Percentiles rank a stretch among this genome's conserved stretches.
These are phyloP conservation scores for Mucor racemosus DNA, from an alignment of 371 early-diverging fungal genomes.

Conservation along the genomic window DNA sequence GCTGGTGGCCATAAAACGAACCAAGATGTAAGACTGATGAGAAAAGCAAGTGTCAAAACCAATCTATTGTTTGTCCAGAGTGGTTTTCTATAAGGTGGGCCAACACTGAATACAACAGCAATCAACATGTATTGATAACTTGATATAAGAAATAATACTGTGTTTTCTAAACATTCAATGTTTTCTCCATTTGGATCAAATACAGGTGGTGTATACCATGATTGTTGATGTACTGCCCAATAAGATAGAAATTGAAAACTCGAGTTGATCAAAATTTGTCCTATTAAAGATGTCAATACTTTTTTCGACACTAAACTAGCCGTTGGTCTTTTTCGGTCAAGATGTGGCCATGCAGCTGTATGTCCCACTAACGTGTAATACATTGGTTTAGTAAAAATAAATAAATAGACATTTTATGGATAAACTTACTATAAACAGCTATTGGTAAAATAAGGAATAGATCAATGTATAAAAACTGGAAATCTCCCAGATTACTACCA, in stretches of 20 bases:
- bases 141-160: constrained; percentile 85
- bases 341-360: constrained; percentile 78
- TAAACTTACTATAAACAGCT: constrained; percentile 75
- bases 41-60: constrained; percentile 52
- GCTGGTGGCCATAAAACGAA: constrained; percentile 53
- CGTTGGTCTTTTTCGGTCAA: constrained; percentile 86
- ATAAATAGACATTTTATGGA: not conserved
- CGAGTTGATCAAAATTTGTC: constrained; percentile 84
- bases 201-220: constrained; percentile 66
- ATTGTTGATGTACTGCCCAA: constrained; percentile 69
- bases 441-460: constrained; percentile 89
- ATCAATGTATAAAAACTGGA: constrained; percentile 93
- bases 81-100: constrained; percentile 90
- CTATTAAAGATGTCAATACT: constrained; percentile 89
- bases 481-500: constrained; percentile 88
- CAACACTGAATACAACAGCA: constrained; percentile 92
- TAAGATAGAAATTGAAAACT: constrained; percentile 80
- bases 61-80: constrained; percentile 81
- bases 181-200: constrained; percentile 73
- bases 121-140: constrained; percentile 92
- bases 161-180: constrained; percentile 84
- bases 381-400: not conserved
- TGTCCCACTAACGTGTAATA: constrained; percentile 65
- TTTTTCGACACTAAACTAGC: constrained; percentile 90
- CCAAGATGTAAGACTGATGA: constrained; percentile 58